Evolutionary conservation across 73 alveolate species (phyloP).

Genomic region (Tetrahymena elliotti): DNA sequence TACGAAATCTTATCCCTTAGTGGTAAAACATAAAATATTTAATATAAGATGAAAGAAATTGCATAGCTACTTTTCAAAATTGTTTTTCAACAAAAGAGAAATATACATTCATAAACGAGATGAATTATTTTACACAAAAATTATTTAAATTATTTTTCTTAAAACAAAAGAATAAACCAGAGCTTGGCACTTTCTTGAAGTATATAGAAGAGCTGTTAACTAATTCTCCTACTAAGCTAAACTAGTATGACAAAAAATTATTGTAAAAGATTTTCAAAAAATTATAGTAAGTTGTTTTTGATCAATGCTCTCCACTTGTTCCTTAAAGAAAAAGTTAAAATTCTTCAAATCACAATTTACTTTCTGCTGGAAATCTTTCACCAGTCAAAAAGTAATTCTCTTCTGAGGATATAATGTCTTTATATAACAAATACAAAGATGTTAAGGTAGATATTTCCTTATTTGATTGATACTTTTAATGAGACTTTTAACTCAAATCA

Average conservation of each 20-base stretch:
- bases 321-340: neutral
- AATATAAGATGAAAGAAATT: no score
- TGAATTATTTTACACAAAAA: neutral
- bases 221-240: neutral
- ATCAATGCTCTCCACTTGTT: neutral
- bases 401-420: neutral
- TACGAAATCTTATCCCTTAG: neutral
- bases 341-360: neutral
- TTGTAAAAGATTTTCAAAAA: neutral
- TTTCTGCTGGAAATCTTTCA: neutral
- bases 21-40: neutral
- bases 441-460: neutral
- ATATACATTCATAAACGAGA: neutral
- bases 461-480: no score
- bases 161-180: neutral
- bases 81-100: neutral
- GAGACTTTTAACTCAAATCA: no score
- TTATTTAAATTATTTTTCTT: neutral
- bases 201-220: neutral
- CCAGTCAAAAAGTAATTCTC: neutral
- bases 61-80: neutral
- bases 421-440: neutral
- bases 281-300: neutral
- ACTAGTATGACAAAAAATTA: neutral
- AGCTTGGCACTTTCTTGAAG: neutral